These are phyloP conservation scores for Sclerotinia glacialis DNA, from an alignment of 2,329 filamentous ascomycete genomes.

Conservation along the genomic window DNA sequence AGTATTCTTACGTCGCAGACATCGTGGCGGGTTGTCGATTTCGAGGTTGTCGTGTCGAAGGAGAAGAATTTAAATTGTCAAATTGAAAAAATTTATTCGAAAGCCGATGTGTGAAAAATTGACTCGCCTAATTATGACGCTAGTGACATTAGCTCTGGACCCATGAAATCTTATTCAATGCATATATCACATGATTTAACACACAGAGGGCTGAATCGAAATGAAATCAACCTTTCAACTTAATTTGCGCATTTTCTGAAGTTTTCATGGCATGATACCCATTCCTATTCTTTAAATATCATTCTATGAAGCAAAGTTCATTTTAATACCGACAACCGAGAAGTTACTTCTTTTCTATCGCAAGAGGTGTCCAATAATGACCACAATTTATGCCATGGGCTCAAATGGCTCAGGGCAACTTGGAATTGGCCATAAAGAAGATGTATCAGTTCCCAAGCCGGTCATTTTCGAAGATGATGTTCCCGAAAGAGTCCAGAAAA, in stretches of 20 bases:
- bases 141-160: background rate
- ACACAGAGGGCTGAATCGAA: too few species aligned
- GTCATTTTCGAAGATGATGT: conserved; percentile 52
- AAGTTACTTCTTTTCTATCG: background rate
- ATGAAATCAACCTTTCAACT: conserved; percentile 46
- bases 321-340: background rate
- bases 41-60: conserved; percentile 36
- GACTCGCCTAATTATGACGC: conserved; percentile 9
- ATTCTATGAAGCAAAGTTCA: background rate
- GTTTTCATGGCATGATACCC: background rate
- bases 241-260: conserved; percentile 42
- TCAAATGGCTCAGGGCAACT: conserved; percentile 77
- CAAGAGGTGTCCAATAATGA: conserved; percentile 42
- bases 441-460: conserved; percentile 64
- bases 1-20: conserved; percentile 44
- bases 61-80: conserved; percentile 14
- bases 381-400: conserved; percentile 64
- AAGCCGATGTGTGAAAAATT: conserved; percentile 15
- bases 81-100: background rate
- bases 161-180: too few species aligned
- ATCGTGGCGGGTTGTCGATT: conserved; percentile 51
- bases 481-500: conserved; percentile 40
- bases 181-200: background rate
- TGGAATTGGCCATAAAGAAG: conserved; percentile 67
- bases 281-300: background rate